Evolutionary conservation across 768 basidiomycete genomes (phyloP).

Genomic region (Pisolithus sp.): DNA sequence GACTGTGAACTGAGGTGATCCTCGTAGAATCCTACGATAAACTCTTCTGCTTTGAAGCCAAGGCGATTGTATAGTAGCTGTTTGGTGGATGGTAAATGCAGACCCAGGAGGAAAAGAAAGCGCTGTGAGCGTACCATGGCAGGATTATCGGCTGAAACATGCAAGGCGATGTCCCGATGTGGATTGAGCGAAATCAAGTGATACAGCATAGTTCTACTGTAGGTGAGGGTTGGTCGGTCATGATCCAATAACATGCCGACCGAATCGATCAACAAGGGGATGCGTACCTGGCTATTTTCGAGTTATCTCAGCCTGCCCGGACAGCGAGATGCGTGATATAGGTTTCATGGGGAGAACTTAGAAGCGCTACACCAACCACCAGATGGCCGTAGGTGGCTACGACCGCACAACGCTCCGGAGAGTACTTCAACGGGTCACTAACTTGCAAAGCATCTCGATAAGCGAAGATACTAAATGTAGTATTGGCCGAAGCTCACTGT

Average conservation of each 20-base stretch:
- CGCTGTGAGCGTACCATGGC: constrained; percentile 52
- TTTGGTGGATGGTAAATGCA: not conserved
- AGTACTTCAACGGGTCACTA: constrained; percentile 59
- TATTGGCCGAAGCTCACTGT: constrained; percentile 39
- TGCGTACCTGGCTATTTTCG: constrained; percentile 66
- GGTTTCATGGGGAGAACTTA: constrained; percentile 73
- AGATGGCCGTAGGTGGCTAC: constrained; percentile 64
- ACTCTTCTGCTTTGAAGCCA: constrained; percentile 84
- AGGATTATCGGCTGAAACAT: constrained; percentile 75
- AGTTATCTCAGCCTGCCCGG: constrained; percentile 73
- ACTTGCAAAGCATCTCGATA: constrained; percentile 35
- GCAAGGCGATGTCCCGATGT: constrained; percentile 70
- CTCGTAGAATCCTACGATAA: constrained; percentile 76
- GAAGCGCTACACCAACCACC: constrained; percentile 68
- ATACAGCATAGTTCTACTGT: constrained; percentile 77
- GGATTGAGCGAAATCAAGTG: constrained; percentile 69
- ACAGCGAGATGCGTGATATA: constrained; percentile 83
- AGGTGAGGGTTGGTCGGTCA: not conserved
- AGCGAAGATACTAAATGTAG: constrained; percentile 1
- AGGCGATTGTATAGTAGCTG: constrained; percentile 80
- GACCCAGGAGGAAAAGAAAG: not conserved
- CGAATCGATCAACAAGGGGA: not conserved
- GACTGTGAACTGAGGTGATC: constrained; percentile 67
- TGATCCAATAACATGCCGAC: not conserved
- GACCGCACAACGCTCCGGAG: constrained; percentile 70